Conservation (phyloP, 2,329 filamentous ascomycete species). For the Penicillium vulpinum region DNA sequence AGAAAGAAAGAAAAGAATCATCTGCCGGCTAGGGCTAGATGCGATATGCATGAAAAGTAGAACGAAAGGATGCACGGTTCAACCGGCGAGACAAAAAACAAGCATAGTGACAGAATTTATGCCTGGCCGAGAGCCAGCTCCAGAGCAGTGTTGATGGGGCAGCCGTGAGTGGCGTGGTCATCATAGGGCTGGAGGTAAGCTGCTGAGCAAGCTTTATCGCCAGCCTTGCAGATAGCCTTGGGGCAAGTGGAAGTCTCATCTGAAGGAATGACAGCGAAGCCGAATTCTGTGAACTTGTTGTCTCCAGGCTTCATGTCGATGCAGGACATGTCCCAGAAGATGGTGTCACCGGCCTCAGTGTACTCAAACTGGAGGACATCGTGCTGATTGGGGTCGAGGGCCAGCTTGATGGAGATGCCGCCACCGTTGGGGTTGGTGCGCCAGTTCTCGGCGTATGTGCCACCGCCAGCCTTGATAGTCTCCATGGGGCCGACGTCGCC, state of each 20-base stretch:
- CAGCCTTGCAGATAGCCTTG: slow-evolving; percentile 36
- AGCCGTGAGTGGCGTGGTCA: slow-evolving; percentile 45
- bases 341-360: slow-evolving; percentile 32
- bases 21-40: slow-evolving; percentile 3
- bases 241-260: slow-evolving; percentile 31
- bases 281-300: slow-evolving; percentile 35
- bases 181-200: slow-evolving; percentile 44
- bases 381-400: slow-evolving; percentile 30
- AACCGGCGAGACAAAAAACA: slow-evolving; percentile 20
- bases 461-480: slow-evolving; percentile 35
- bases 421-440: slow-evolving; percentile 40
- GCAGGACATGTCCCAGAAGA: slow-evolving; percentile 45
- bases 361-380: slow-evolving; percentile 48
- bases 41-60: background rate
- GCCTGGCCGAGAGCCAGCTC: slow-evolving; percentile 35
- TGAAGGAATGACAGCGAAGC: slow-evolving; percentile 38
- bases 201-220: slow-evolving; percentile 37
- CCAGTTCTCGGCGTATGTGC: slow-evolving; percentile 38
- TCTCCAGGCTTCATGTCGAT: slow-evolving; percentile 36
- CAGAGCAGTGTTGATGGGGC: slow-evolving; percentile 37
- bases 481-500: slow-evolving; percentile 37
- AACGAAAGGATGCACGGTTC: slow-evolving; percentile 26
- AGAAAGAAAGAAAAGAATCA: background rate
- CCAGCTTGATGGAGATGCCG: slow-evolving; percentile 46
- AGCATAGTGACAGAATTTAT: slow-evolving; percentile 2